Base-by-base conservation (phyloP, 768 basidiomycete species). In the Mycena crocata region DNA sequence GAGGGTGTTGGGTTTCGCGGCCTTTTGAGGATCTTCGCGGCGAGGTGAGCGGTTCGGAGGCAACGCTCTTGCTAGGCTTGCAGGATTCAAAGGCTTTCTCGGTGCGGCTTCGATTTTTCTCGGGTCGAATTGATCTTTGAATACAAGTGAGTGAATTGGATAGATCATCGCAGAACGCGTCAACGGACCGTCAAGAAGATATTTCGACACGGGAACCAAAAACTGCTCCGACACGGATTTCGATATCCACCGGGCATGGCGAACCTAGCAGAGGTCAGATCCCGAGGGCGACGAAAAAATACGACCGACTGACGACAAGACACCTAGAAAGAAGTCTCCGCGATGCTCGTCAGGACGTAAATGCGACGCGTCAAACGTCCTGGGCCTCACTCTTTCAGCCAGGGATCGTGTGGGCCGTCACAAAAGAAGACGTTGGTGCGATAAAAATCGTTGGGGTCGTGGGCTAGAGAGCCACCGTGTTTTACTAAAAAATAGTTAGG, bases 181-280 rank as follows among this genome's bases (percentile, higher is more conserved):
- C 4, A 37, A 3, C 10, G 42, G 42, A 64, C 69, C 69, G 37
- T 70, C 69, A n/a, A 70, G 65, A 7, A 67, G 30, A 51, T 66
- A 70, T 26, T 59, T 63, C 19, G 69, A 59, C 34, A 70, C 65
- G 9, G 69, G 69, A 45, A 66, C 57, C 1, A 30, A 34, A 26
- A 70, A 67, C 26, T 48, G 51, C n/a, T 66, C 65, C 10, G 48
- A 58, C n/a, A 67, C 51, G 12, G 65, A 70, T 46, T 67, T 70
- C 24, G 64, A 59, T 40, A 70, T 67, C 69, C 69, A 70, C 8
- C 32, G 37, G 15, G 69, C 57, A 46, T 70, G 65, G 57, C 65
- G 69, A 51, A 67, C 68, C 68, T 70, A 30, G 23, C 0, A 19
- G n/a, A 61, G 44, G 17, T 5, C 9, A 8, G 17, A n/a, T 45